phyloP scores from a whole-genome alignment of 805 yeast species.

The Clavispora santaluciae region DNA sequence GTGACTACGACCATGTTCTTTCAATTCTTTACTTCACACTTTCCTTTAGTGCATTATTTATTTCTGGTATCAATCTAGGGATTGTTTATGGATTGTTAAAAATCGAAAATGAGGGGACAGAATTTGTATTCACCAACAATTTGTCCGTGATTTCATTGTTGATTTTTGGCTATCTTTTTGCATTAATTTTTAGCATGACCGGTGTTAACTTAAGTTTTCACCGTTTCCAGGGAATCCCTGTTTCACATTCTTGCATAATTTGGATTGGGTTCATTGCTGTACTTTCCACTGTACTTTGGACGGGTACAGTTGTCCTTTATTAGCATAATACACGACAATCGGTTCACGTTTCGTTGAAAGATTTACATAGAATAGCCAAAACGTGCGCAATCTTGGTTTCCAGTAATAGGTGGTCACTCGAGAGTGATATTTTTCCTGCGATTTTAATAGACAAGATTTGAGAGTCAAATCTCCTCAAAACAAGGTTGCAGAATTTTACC shows the following conservation, averaged over 20 bases:
- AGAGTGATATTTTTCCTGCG: neutral
- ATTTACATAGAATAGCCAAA: neutral
- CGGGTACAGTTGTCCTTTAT: slow-evolving; percentile 5
- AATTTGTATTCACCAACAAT: slow-evolving; percentile 26
- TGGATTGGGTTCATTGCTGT: slow-evolving; percentile 24
- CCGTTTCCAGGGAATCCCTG: slow-evolving; percentile 26
- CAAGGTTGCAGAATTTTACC: slow-evolving; percentile 7
- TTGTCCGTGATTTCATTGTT: slow-evolving; percentile 29
- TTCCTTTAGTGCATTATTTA: slow-evolving; percentile 30
- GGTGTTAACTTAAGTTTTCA: slow-evolving; percentile 32
- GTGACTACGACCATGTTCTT: slow-evolving; percentile 33
- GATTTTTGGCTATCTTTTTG: slow-evolving; percentile 27
- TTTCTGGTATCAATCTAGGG: slow-evolving; percentile 37
- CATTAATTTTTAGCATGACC: slow-evolving; percentile 30
- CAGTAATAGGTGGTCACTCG: neutral
- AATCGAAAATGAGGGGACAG: slow-evolving; percentile 18
- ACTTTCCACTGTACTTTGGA: slow-evolving; percentile 18
- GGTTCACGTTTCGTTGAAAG: neutral
- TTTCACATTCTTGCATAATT: slow-evolving; percentile 18
- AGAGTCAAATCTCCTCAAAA: slow-evolving; percentile 1
- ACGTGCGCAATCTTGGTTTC: neutral
- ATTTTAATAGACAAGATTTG: neutral
- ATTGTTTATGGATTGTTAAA: slow-evolving; percentile 30
- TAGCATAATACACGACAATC: neutral
- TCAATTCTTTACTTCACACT: slow-evolving; percentile 34